Conservation (phyloP, 257 asterid species). For the Gentiana straminea region DNA sequence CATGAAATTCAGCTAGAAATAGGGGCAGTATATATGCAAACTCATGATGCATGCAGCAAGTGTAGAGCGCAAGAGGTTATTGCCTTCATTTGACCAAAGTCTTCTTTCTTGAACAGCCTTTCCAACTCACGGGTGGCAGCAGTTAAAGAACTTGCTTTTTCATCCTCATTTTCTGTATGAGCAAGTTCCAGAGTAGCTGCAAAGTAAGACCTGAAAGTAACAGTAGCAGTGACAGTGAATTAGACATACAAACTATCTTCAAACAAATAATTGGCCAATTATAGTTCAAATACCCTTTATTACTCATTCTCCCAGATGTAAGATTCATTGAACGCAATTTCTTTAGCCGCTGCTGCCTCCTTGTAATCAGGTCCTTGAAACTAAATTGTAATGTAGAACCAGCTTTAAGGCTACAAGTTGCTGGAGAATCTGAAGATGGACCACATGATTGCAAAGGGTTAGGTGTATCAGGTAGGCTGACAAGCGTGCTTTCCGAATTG, state of each 20-base stretch:
- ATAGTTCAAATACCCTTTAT: constrained; percentile 34
- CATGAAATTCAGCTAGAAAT: not conserved
- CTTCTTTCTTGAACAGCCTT: constrained; percentile 79
- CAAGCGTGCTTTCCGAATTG: constrained; percentile 16
- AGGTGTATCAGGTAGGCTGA: constrained; percentile 24
- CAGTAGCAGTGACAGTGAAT: constrained; percentile 7
- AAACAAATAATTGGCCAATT: constrained; percentile 2
- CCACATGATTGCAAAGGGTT: constrained; percentile 28
- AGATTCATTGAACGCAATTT: constrained; percentile 30
- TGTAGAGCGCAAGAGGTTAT: constrained; percentile 7
- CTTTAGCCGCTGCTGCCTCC: constrained; percentile 60
- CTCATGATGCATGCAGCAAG: not conserved
- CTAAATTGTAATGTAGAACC: constrained; percentile 75
- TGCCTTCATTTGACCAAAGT: constrained; percentile 83
- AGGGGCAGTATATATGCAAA: not conserved
- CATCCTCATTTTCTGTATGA: constrained; percentile 53
- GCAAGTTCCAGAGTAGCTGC: constrained; percentile 86
- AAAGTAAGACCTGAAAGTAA: constrained; percentile 39
- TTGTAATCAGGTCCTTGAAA: constrained; percentile 51
- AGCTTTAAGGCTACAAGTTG: constrained; percentile 34
- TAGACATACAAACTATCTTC: constrained; percentile 3
- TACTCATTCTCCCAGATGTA: constrained; percentile 36
- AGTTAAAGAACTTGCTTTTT: constrained; percentile 64
- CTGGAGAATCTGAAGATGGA: constrained; percentile 34
- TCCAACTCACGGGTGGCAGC: constrained; percentile 93